A percentile compares a stretch with the other conserved stretches of the same genome.
phyloP scores from a whole-genome alignment of 2,329 filamentous ascomycete species.

The Cladosporium colombiae region DNA sequence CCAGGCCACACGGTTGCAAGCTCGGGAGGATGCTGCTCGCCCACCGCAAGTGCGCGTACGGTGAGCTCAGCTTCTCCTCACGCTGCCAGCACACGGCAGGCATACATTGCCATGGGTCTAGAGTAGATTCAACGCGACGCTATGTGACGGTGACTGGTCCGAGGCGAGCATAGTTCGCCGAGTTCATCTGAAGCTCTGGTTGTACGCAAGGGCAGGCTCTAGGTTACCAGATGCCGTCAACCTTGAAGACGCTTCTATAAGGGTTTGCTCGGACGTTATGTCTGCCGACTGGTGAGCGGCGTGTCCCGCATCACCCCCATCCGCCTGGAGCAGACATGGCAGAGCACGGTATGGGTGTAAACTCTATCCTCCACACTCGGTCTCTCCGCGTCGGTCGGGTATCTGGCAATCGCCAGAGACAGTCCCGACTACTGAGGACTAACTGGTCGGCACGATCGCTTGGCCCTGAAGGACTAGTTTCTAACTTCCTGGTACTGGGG shows the following conservation, averaged over 20 bases:
- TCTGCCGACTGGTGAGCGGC: conserved; percentile 13
- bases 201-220: conserved; percentile 13
- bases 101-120: background rate
- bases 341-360: conserved; percentile 11
- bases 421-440: background rate
- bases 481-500: conserved; percentile 17
- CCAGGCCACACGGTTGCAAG: conserved; percentile 12
- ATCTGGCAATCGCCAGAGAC: conserved; percentile 2
- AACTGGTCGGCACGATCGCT: conserved; percentile 17
- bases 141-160: background rate
- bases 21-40: background rate
- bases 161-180: conserved; percentile 1
- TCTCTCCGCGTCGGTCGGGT: conserved; percentile 14
- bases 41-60: conserved; percentile 1
- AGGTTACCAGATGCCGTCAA: conserved; percentile 16
- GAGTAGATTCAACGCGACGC: background rate
- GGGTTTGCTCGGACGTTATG: conserved; percentile 2
- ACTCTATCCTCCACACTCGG: conserved; percentile 18
- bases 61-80: conserved; percentile 7
- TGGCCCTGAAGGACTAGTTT: conserved; percentile 7
- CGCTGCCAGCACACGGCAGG: conserved; percentile 1
- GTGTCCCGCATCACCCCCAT: background rate
- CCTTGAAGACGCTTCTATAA: conserved; percentile 11
- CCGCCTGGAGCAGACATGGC: conserved; percentile 6
- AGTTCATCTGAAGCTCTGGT: background rate